phyloP scores from a whole-genome alignment of 2,329 filamentous ascomycete species.

The Fusarium pseudonygamai region DNA sequence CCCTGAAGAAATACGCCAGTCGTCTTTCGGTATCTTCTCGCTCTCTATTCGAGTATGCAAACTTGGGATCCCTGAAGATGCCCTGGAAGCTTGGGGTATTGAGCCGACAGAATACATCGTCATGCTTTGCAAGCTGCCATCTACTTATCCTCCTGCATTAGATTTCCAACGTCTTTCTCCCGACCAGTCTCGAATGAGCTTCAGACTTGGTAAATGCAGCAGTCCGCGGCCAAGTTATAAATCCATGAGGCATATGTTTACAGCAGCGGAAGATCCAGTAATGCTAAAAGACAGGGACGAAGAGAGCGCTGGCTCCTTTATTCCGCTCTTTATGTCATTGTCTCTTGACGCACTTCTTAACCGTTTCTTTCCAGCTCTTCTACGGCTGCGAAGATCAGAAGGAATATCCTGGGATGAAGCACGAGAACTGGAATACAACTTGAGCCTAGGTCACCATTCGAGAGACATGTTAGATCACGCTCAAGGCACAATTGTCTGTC shows the following conservation, averaged over 20 bases:
- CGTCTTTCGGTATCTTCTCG: slow-evolving; percentile 61
- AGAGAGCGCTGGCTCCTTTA: slow-evolving; percentile 32
- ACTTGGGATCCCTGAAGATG: slow-evolving; percentile 78
- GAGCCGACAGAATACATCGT: slow-evolving; percentile 74
- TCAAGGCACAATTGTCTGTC: not conserved
- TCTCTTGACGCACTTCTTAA: slow-evolving; percentile 71
- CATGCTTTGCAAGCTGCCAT: slow-evolving; percentile 72
- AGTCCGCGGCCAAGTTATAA: slow-evolving; percentile 74
- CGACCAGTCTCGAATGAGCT: slow-evolving; percentile 53
- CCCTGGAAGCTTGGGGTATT: slow-evolving; percentile 81
- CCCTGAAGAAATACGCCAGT: slow-evolving; percentile 54
- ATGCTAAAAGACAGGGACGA: not conserved
- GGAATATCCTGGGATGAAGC: slow-evolving; percentile 68
- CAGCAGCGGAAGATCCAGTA: slow-evolving; percentile 4
- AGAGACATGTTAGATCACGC: not conserved
- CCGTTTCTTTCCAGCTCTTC: slow-evolving; percentile 68
- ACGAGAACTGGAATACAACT: slow-evolving; percentile 18
- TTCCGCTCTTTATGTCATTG: slow-evolving; percentile 73
- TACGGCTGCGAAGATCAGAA: slow-evolving; percentile 65
- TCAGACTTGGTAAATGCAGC: slow-evolving; percentile 76
- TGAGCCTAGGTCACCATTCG: slow-evolving; percentile 13
- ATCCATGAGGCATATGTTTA: slow-evolving; percentile 56
- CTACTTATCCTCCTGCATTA: slow-evolving; percentile 69
- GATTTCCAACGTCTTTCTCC: slow-evolving; percentile 56
- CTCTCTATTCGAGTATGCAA: slow-evolving; percentile 76